Percentiles rank a stretch among this genome's conserved stretches.
Conservation (phyloP, 2,329 filamentous ascomycete genomes). For the Paecilomyces dactylethromorphus region DNA sequence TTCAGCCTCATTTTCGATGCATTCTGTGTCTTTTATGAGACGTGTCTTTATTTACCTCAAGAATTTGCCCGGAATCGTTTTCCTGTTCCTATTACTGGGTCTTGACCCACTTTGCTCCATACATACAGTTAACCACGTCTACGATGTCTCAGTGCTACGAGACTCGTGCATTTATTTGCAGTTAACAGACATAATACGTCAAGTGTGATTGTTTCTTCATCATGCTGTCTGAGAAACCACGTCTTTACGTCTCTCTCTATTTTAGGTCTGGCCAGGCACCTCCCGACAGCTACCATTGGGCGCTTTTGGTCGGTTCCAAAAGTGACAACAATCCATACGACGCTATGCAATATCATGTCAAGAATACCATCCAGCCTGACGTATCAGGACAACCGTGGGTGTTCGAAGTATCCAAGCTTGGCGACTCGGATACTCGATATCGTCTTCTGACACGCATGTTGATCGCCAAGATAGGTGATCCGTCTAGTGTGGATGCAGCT, state of each 20-base stretch:
- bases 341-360: neutral
- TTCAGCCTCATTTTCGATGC: neutral
- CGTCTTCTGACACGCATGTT: conserved; percentile 1
- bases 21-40: neutral
- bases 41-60: neutral
- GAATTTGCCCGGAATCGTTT: neutral
- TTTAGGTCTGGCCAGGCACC: neutral
- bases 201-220: neutral
- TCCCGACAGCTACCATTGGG: conserved; percentile 1
- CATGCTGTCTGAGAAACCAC: neutral
- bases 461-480: neutral
- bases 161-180: neutral
- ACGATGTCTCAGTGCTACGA: neutral
- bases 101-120: neutral
- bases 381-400: neutral
- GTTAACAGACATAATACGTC: neutral
- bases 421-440: neutral
- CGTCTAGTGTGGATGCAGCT: neutral
- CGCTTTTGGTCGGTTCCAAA: neutral
- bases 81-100: neutral
- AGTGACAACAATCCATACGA: neutral
- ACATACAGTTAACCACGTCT: neutral
- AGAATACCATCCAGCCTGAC: neutral
- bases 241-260: conserved; percentile 1
- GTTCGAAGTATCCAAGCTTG: conserved; percentile 1